Conservation (phyloP, 805 yeast species). For the Pichia cephalocereana region DNA sequence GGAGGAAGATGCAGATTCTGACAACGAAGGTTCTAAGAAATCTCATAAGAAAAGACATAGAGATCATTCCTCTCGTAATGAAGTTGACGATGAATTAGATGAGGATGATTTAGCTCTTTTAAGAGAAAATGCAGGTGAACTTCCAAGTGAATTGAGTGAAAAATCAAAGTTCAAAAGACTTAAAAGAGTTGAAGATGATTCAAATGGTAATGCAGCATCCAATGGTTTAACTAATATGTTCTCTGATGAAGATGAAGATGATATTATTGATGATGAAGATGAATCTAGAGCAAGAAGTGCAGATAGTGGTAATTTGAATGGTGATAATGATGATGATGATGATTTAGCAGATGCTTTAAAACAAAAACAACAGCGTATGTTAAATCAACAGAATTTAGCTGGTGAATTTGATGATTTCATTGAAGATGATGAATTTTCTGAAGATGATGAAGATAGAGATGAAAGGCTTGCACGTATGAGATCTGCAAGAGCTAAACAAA, state of each 20-base stretch:
- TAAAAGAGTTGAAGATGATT: constrained; percentile 57
- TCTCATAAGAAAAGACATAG: constrained; percentile 34
- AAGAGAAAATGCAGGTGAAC: constrained; percentile 83
- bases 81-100: constrained; percentile 56
- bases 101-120: constrained; percentile 92
- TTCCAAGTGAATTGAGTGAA: constrained; percentile 31
- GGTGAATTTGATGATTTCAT: constrained; percentile 90
- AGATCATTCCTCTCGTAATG: constrained; percentile 17
- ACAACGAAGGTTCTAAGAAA: constrained; percentile 78
- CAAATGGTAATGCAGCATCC: constrained; percentile 15
- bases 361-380: constrained; percentile 11
- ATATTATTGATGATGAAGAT: constrained; percentile 11
- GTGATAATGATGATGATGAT: constrained; percentile 26
- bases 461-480: constrained; percentile 30
- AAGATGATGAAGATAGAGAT: constrained; percentile 65
- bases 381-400: constrained; percentile 11
- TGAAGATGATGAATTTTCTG: constrained; percentile 94
- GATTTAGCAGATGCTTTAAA: constrained; percentile 24
- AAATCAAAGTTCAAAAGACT: constrained; percentile 65
- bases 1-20: constrained; percentile 41
- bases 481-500: constrained; percentile 24
- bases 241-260: constrained; percentile 46
- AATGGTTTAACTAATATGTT: constrained; percentile 58
- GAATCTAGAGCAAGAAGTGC: constrained; percentile 13
- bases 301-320: background rate